Evolutionary conservation across 176 grass and related monocot species (phyloP).

Genomic region (Bothriochloa decipiens): DNA sequence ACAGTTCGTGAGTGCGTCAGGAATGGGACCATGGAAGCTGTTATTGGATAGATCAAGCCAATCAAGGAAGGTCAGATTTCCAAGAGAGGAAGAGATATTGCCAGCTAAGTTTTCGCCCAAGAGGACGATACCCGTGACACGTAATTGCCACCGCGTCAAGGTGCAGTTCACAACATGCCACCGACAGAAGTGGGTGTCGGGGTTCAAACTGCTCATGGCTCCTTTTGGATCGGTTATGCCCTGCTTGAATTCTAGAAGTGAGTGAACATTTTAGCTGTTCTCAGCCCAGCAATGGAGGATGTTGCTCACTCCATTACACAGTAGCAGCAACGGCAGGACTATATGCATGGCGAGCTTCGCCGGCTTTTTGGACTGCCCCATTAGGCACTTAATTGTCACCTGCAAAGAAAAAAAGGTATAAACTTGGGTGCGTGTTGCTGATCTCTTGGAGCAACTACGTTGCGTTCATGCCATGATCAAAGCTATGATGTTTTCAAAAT

Average conservation of each 20-base stretch:
- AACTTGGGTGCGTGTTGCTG: background rate
- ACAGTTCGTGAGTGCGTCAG: background rate
- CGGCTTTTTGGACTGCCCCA: too few relatives aligned
- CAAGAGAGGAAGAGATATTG: background rate
- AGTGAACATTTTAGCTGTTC: too few relatives aligned
- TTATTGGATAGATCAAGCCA: background rate
- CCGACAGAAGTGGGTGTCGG: background rate
- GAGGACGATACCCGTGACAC: fast-evolving
- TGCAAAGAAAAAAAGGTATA: too few relatives aligned
- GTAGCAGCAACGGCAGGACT: too few relatives aligned
- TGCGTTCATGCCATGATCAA: too few relatives aligned
- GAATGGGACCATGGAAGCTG: background rate
- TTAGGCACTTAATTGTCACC: too few relatives aligned
- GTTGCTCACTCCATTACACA: too few relatives aligned
- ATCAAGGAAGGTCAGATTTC: background rate
- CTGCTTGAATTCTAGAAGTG: background rate
- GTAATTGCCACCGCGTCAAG: too few relatives aligned
- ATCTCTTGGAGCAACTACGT: too few relatives aligned
- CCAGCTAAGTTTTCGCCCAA: background rate
- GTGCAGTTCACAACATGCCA: conserved; percentile 13
- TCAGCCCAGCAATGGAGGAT: too few relatives aligned
- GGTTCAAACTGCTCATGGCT: background rate
- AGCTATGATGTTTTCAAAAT: too few relatives aligned
- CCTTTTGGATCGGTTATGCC: background rate
- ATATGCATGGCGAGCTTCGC: too few relatives aligned